Evolutionary conservation across 2,329 filamentous ascomycete genomes (phyloP).

Genomic region (Xylariales sp.): DNA sequence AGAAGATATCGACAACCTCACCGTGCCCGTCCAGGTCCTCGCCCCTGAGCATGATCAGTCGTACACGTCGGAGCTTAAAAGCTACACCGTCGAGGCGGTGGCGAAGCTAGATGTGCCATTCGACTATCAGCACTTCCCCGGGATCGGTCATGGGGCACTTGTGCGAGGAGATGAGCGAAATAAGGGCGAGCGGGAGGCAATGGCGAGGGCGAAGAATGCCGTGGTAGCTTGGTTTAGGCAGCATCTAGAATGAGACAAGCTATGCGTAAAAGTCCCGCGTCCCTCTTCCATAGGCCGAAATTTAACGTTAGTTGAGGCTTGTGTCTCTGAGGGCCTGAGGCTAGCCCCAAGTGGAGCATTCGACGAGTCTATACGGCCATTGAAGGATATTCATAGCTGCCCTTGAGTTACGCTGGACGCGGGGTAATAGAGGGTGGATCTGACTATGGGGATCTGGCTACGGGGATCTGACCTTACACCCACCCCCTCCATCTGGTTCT

Average conservation of each 20-base stretch:
- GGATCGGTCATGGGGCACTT: background rate
- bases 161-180: constrained; percentile 3
- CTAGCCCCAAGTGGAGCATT: no score
- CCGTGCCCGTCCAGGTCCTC: constrained; percentile 58
- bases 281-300: no score
- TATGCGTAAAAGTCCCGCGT: no score
- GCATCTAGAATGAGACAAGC: background rate
- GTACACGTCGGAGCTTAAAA: constrained; percentile 60
- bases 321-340: no score
- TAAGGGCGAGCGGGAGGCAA: background rate
- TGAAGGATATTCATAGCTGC: no score
- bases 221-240: constrained; percentile 2
- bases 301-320: no score
- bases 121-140: constrained; percentile 8
- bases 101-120: constrained; percentile 37
- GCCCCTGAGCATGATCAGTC: constrained; percentile 54
- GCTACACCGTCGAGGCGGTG: constrained; percentile 54
- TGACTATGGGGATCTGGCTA: no score
- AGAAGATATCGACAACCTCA: constrained; percentile 57
- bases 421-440: no score
- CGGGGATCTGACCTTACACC: no score
- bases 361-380: no score
- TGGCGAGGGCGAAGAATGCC: background rate
- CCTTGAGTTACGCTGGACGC: no score
- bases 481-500: no score